phyloP scores from a whole-genome alignment of 805 yeast species.

The Candida peoriensis region DNA sequence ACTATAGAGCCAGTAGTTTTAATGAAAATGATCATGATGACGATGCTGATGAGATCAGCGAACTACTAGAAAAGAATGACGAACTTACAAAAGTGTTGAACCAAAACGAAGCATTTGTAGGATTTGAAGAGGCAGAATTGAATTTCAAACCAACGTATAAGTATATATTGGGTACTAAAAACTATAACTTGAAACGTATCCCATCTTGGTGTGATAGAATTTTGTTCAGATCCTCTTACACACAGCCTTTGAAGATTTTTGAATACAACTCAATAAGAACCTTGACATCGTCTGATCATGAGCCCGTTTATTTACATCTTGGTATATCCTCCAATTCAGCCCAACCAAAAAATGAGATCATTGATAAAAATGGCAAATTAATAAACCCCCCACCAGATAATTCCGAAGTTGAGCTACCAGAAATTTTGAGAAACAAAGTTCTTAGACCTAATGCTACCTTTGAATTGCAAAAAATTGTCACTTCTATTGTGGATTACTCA shows the following conservation, averaged over 20 bases:
- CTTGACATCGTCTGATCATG: conserved; percentile 67
- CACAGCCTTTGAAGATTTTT: conserved; percentile 24
- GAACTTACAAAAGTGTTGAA: conserved; percentile 28
- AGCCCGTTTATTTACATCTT: conserved; percentile 61
- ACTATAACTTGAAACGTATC: conserved; percentile 50
- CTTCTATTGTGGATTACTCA: background rate
- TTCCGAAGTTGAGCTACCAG: too few species aligned
- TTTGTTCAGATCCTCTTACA: conserved; percentile 44
- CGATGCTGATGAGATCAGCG: conserved; percentile 10
- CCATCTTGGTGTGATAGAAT: conserved; percentile 95
- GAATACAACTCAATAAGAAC: conserved; percentile 45
- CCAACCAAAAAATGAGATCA: conserved; percentile 36
- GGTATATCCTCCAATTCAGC: too few species aligned
- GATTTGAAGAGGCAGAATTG: conserved; percentile 64
- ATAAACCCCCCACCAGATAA: too few species aligned
- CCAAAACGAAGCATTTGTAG: conserved; percentile 45
- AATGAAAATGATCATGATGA: conserved; percentile 9
- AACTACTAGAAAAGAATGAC: conserved; percentile 28
- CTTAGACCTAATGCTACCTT: too few species aligned
- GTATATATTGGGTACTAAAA: conserved; percentile 41
- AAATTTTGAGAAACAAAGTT: too few species aligned
- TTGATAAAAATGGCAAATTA: too few species aligned
- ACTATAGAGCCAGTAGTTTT: conserved; percentile 53
- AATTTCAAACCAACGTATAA: conserved; percentile 80
- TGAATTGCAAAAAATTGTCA: background rate